Base-by-base conservation (phyloP, 352 stramenopile species). In the Saprolegnia parasitica region DNA sequence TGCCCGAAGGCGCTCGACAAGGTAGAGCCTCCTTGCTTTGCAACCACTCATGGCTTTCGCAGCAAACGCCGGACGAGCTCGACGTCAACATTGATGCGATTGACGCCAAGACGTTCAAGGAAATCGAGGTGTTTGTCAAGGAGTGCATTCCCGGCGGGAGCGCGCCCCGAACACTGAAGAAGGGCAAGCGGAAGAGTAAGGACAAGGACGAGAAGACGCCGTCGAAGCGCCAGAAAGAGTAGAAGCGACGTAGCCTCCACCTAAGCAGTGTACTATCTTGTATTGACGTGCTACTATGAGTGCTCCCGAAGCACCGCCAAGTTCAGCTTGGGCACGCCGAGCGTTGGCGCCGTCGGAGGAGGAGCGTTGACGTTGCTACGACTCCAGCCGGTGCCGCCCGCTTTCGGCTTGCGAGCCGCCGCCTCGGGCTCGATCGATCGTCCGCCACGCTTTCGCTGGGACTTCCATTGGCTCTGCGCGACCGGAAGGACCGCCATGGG, bases 51-150 rank as follows among this genome's bases (percentile, higher is more conserved):
- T 15, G 2, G 29, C 5, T 64, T 18, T 20, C 6, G 21, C 42
- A 88, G 83, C 91, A 80, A 54, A 90, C 87, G 15, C 80, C 86
- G 8, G 89, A 96, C 64, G 87, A 96, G 66, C 63, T 96, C 50
- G 89, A 96, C 47, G 91, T 96, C 66, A 80, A 95, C 47, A 79
- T 96, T 35, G 89, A 96, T 72, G 76, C 83, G 52, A 93, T 96
- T 60, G 88, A 96, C 73, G 78, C 79, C 65, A 92, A 92, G 71
- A 96, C 87, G 39, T 96, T 96, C 75, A 86, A 85, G 46, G 86
- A 92, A 10, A 54, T 96, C 61, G 81, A 94, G 63, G 89, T 88
- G 54, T 88, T 93, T 26, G 78, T 96, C 40, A 68, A 83, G 47
- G 82, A 92, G 47, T 88, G 84, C 35, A 78, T 93, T 15, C 83